A percentile compares a stretch with the other conserved stretches of the same genome.
Evolutionary conservation across 129 eudicot species (phyloP).

Genomic region (Chrysanthemum seticuspe): DNA sequence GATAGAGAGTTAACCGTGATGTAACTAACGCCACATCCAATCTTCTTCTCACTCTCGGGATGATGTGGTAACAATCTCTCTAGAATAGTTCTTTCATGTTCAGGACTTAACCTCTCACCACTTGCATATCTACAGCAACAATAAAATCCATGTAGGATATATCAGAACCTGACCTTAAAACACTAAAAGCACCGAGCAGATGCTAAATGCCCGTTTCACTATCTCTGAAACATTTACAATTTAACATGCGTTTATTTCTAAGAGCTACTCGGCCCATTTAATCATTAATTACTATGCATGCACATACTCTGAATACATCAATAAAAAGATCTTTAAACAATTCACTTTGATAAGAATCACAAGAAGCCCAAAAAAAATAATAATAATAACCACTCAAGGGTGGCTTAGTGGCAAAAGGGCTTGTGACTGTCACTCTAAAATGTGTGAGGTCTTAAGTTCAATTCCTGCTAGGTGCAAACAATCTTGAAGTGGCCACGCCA

Average conservation of each 20-base stretch:
- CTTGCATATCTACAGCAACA: slow-evolving; percentile 57
- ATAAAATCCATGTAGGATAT: slow-evolving; percentile 17
- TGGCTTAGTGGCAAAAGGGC: no score
- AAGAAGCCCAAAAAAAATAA: neutral
- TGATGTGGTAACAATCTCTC: slow-evolving; percentile 87
- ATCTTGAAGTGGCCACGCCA: no score
- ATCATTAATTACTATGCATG: neutral
- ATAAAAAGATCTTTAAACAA: neutral
- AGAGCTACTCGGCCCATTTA: slow-evolving; percentile 6
- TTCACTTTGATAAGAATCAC: neutral
- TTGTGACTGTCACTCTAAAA: no score
- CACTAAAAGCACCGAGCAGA: neutral
- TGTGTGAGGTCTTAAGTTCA: no score
- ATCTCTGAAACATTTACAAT: neutral
- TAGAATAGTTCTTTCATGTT: slow-evolving; percentile 75
- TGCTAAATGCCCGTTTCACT: neutral
- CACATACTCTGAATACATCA: neutral
- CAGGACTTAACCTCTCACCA: slow-evolving; percentile 81
- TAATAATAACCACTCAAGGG: no score
- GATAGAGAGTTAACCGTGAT: slow-evolving; percentile 62
- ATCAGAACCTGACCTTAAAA: slow-evolving; percentile 19
- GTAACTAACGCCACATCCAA: slow-evolving; percentile 87
- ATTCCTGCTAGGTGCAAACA: no score
- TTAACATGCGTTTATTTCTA: slow-evolving; percentile 9
- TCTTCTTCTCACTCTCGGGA: slow-evolving; percentile 83